These are phyloP conservation scores for Halophytophthora batemanensis DNA, from an alignment of 352 stramenopile genomes.

Conservation along the genomic window DNA sequence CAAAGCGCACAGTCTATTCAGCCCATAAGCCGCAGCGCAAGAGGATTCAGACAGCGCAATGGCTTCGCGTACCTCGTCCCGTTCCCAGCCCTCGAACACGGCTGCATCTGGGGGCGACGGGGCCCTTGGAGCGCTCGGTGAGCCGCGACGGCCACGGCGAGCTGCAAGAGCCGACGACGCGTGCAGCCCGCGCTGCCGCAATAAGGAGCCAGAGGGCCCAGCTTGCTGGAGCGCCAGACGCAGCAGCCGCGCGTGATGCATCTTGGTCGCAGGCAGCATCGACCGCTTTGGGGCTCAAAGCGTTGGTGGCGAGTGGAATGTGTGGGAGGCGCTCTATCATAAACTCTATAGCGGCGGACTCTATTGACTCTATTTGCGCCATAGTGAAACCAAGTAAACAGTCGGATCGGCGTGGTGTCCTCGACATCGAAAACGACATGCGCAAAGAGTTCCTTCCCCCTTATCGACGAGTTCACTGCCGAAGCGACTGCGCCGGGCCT, in stretches of 20 bases:
- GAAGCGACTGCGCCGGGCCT: no score
- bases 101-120: conserved; percentile 15
- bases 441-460: no score
- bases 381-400: no score
- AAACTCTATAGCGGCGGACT: no score
- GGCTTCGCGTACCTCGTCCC: conserved; percentile 18
- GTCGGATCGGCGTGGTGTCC: no score
- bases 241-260: conserved; percentile 15
- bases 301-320: not conserved
- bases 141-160: conserved; percentile 40
- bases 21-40: no score
- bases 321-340: no score
- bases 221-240: conserved; percentile 22
- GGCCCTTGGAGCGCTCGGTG: conserved; percentile 3
- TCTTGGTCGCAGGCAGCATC: conserved; percentile 9
- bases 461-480: no score
- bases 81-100: conserved; percentile 26
- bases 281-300: not conserved
- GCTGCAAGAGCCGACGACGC: conserved; percentile 32
- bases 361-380: no score
- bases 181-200: conserved; percentile 34
- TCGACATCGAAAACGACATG: no score
- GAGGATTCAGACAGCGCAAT: not conserved
- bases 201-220: conserved; percentile 2
- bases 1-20: not conserved